Base-by-base conservation (phyloP, 2,329 filamentous ascomycete genomes). In the Pseudophaeomoniella oleicola region DNA sequence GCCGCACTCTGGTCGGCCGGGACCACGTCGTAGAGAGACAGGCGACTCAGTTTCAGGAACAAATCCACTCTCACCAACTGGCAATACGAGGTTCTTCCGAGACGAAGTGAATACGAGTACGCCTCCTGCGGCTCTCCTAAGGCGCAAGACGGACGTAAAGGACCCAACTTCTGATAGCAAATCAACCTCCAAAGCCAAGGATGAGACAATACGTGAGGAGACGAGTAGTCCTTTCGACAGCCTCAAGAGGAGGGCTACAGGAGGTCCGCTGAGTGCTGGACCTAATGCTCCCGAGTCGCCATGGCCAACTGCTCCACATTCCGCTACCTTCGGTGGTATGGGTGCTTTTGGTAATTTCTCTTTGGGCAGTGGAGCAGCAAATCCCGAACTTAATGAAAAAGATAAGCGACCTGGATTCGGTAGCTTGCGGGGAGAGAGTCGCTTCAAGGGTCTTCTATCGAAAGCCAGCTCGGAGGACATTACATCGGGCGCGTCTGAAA, bases 321-420 rank as follows among this genome's bases (percentile, higher is more conserved):
- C 66, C 35, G 70, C 78, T 31, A 71, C 74, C 10, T 75, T 82
- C 47, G 71, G 78, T 4, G 74, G 77, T 2, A 81, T 87, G 67
- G 86, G 88, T 19, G 78, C 78, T 15, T 98, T 98, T 58, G 88
- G 88, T 9, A 90, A 78, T 50, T 96, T 96, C 56, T 78, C 81
- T n/a, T 57, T 92, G 36, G 63, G 60, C 10, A 35, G 37, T 4
- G 65, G 74, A 18, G 59, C 66, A 5, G 63, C 69, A 3, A 19
- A 36, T 5, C 6, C 22, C 9, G 22, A 27, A 27, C n/a, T n/a
- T 27, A 43, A 45, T 27, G 27, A 40, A 12, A 29, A 30, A 17
- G 84, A 93, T 37, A 93, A 90, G 62, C 76, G 82, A 47, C 53
- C 72, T 17, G 68, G 69, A 6, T 72, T 80, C 49, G 78, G 75